Conservation (phyloP, 164 flowering plant species). For the Malania oleifera region DNA sequence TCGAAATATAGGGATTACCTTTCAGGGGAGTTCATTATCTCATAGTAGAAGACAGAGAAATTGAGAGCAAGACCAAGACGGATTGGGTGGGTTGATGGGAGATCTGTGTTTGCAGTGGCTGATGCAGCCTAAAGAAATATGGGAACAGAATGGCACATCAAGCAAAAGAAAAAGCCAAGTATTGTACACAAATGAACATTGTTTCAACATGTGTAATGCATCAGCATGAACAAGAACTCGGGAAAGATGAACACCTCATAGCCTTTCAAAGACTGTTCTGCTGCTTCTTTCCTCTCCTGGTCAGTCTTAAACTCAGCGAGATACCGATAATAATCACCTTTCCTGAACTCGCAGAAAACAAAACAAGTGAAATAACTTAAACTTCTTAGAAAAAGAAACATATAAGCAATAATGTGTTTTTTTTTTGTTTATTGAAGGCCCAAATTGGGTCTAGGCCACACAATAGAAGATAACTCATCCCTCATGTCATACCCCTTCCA, state of each 20-base stretch:
- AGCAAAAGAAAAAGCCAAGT: background rate
- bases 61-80: constrained; percentile 86
- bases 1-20: constrained; percentile 33
- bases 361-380: background rate
- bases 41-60: constrained; percentile 86
- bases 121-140: constrained; percentile 59
- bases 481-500: too few species aligned
- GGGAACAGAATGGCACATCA: constrained; percentile 5
- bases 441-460: too few species aligned
- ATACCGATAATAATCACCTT: constrained; percentile 83
- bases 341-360: constrained; percentile 36
- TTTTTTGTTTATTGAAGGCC: too few species aligned
- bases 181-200: background rate
- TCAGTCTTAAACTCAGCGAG: constrained; percentile 87
- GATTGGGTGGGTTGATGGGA: constrained; percentile 83
- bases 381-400: background rate
- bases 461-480: too few species aligned
- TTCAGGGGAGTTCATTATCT: constrained; percentile 84
- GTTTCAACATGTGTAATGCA: background rate
- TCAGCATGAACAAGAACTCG: background rate
- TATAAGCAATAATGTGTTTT: background rate
- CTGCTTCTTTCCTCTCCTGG: constrained; percentile 69
- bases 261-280: constrained; percentile 75
- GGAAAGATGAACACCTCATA: constrained; percentile 46
- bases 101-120: constrained; percentile 59